phyloP scores from a whole-genome alignment of 2,329 filamentous ascomycete species.

The Penicillium freii region DNA sequence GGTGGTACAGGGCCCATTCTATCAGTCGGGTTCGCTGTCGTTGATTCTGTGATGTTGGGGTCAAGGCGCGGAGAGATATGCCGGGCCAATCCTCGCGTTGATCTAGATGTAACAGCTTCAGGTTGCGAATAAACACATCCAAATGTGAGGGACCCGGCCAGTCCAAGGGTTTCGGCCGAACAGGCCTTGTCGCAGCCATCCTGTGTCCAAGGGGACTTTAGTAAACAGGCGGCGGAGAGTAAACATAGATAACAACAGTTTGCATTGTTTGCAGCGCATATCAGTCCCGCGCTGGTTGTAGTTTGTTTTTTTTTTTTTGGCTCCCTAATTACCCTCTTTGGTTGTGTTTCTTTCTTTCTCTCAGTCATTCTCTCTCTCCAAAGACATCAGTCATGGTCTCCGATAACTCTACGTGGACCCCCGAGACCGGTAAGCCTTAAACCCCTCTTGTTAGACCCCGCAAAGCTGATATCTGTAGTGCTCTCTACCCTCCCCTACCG shows the following conservation, averaged over 20 bases:
- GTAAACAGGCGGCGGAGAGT: conserved; percentile 16
- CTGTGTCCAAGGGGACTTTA: conserved; percentile 12
- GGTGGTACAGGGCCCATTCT: conserved; percentile 87
- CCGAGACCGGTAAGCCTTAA: conserved; percentile 34
- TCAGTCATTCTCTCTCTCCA: conserved; percentile 1
- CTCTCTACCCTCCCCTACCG: conserved; percentile 63
- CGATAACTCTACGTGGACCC: conserved; percentile 34
- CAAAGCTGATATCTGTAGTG: conserved; percentile 45
- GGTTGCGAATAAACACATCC: conserved; percentile 73
- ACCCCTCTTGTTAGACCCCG: not conserved
- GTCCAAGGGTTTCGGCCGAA: conserved; percentile 32
- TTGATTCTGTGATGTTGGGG: conserved; percentile 67
- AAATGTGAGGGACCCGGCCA: conserved; percentile 53
- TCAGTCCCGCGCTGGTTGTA: conserved; percentile 8
- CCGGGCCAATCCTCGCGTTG: conserved; percentile 73
- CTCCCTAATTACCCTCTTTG: not conserved
- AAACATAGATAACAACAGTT: conserved; percentile 28
- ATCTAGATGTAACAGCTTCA: conserved; percentile 80
- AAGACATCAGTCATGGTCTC: conserved; percentile 28
- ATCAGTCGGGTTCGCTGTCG: conserved; percentile 78
- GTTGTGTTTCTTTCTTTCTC: conserved; percentile 4
- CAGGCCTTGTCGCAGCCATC: conserved; percentile 36
- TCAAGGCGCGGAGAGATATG: conserved; percentile 69
- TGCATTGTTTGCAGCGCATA: conserved; percentile 26
- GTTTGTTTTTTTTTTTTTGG: conserved; percentile 1